A percentile compares a stretch with the other conserved stretches of the same genome.
Evolutionary conservation across 192 early-diverging fungal genomes (phyloP).

Genomic region (Backusella psychrophila): DNA sequence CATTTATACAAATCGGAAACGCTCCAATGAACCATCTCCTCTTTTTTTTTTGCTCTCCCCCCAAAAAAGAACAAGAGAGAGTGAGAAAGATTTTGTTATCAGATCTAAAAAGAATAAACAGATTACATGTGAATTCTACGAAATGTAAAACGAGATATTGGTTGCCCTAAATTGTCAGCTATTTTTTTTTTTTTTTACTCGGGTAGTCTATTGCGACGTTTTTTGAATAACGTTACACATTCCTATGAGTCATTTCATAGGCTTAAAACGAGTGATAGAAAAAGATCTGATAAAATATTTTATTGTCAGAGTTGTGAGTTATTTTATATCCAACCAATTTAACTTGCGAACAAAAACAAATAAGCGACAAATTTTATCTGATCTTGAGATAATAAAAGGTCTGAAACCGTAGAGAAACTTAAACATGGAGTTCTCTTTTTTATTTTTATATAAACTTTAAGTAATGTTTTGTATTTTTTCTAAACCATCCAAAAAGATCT

Average conservation of each 20-base stretch:
- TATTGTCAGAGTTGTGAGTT: background rate
- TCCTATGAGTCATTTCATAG: slow-evolving; percentile 1
- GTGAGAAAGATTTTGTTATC: background rate
- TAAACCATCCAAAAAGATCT: background rate
- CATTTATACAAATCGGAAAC: background rate
- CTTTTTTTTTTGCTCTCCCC: background rate
- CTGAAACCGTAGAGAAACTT: slow-evolving; percentile 4
- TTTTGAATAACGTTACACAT: slow-evolving; percentile 6
- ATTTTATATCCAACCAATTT: slow-evolving; percentile 5
- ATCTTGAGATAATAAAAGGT: background rate
- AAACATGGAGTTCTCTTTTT: background rate
- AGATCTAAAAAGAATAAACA: background rate
- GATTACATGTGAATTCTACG: background rate
- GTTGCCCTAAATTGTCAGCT: background rate
- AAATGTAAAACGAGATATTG: background rate
- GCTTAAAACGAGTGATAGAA: background rate
- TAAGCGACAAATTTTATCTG: background rate
- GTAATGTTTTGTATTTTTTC: background rate
- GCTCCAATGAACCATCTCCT: background rate
- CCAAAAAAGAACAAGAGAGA: background rate
- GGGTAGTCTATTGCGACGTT: background rate
- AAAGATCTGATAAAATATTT: slow-evolving; percentile 10
- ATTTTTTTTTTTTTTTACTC: background rate
- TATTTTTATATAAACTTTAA: background rate
- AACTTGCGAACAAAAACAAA: background rate